Conservation (phyloP, 805 yeast species). For the Sugiyamaella valdiviana region DNA sequence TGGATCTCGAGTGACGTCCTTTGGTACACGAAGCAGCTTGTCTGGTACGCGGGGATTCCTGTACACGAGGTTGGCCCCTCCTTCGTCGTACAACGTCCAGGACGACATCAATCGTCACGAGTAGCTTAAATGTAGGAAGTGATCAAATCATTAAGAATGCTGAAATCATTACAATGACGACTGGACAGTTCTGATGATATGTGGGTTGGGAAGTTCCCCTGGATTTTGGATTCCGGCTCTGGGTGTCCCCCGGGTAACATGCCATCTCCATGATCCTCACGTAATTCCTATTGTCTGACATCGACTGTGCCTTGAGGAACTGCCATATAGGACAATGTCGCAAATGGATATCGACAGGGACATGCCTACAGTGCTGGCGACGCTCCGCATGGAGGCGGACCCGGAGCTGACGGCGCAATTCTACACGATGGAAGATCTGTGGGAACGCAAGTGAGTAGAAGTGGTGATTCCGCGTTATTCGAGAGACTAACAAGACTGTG, state of each 20-base stretch:
- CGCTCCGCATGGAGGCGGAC: constrained; percentile 61
- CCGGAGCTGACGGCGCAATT: constrained; percentile 55
- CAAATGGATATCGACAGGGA: constrained; percentile 31
- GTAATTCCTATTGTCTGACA: neutral
- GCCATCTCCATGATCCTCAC: neutral
- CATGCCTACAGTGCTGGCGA: constrained; percentile 46
- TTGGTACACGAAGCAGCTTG: constrained; percentile 31
- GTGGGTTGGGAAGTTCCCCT: no score
- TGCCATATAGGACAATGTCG: constrained; percentile 10
- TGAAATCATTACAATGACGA: no score
- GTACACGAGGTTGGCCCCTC: constrained; percentile 46
- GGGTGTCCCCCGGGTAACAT: neutral
- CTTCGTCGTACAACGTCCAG: constrained; percentile 45
- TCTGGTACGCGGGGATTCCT: constrained; percentile 36
- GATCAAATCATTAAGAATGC: no score
- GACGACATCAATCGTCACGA: neutral
- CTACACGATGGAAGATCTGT: constrained; percentile 70
- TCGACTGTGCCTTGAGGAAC: neutral
- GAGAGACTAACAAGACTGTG: constrained; percentile 46
- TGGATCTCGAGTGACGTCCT: constrained; percentile 34
- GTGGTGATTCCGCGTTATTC: neutral
- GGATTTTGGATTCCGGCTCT: neutral
- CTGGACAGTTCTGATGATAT: no score
- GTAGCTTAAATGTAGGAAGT: no score
- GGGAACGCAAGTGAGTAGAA: constrained; percentile 57